These are phyloP conservation scores for Corymbia maculata DNA, from an alignment of 345 rosid species.

Conservation along the genomic window DNA sequence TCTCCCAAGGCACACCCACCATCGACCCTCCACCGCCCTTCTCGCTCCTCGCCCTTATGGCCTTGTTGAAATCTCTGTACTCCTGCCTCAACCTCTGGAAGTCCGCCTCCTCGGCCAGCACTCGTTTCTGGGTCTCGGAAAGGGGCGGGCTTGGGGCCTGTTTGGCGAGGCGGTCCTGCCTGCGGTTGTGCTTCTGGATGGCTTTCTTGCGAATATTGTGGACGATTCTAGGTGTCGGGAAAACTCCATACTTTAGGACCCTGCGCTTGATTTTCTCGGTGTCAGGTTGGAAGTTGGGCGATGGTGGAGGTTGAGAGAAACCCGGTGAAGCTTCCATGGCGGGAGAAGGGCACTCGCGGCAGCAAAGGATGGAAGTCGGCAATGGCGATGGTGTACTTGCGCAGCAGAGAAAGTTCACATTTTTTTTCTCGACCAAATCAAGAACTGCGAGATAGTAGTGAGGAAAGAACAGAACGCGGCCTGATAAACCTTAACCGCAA, in stretches of 20 bases:
- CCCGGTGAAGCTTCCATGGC: constrained; percentile 51
- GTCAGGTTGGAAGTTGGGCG: constrained; percentile 43
- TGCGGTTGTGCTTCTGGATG: constrained; percentile 74
- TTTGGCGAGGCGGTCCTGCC: constrained; percentile 20
- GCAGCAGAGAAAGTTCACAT: neutral
- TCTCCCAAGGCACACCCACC: constrained; percentile 90
- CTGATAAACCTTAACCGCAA: neutral
- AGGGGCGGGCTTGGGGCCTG: constrained; percentile 23
- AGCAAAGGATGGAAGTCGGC: neutral
- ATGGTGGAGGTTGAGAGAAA: constrained; percentile 7
- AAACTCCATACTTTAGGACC: constrained; percentile 44
- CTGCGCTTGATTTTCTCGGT: constrained; percentile 44
- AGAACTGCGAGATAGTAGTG: neutral
- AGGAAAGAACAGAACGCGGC: neutral
- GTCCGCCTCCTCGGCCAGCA: constrained; percentile 36
- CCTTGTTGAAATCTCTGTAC: constrained; percentile 51
- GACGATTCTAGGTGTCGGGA: constrained; percentile 68
- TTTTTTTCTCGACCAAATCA: neutral
- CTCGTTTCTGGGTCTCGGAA: constrained; percentile 33
- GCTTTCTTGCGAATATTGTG: constrained; percentile 65
- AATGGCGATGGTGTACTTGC: neutral
- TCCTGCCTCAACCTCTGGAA: constrained; percentile 45
- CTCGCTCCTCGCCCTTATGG: constrained; percentile 8
- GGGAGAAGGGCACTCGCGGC: neutral
- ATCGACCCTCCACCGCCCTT: constrained; percentile 6